Conservation (phyloP, 495 filamentous ascomycete genomes). For the Penicillium psychrofluorescens region DNA sequence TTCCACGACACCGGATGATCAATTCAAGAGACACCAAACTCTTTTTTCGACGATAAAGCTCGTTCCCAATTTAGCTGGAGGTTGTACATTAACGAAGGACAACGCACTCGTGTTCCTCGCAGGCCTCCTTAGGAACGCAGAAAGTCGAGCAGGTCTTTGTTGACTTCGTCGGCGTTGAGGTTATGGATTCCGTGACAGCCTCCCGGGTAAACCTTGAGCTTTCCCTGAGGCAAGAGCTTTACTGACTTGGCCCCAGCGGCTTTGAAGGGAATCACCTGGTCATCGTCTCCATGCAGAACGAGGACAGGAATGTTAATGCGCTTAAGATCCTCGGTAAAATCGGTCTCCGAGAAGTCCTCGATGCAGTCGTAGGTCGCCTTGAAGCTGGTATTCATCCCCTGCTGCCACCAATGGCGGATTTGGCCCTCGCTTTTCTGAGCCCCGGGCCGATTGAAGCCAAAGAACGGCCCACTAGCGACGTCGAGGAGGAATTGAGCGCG, state of each 20-base stretch:
- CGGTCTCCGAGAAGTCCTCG: conserved; percentile 31
- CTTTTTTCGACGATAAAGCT: too few relatives aligned
- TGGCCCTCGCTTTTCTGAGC: conserved; percentile 25
- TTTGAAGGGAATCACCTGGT: conserved; percentile 31
- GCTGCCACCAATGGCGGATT: conserved; percentile 33
- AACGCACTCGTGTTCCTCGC: too few relatives aligned
- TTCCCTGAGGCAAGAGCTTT: conserved; percentile 28
- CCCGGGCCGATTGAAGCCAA: conserved; percentile 31
- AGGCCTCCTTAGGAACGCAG: too few relatives aligned
- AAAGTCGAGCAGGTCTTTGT: conserved; percentile 30
- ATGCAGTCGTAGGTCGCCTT: conserved; percentile 31
- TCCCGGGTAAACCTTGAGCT: conserved; percentile 29
- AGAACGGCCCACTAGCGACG: conserved; percentile 36
- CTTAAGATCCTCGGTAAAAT: conserved; percentile 34
- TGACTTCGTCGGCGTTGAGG: conserved; percentile 24
- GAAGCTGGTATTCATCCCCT: conserved; percentile 34
- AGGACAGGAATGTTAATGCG: conserved; percentile 28
- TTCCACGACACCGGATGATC: too few relatives aligned
- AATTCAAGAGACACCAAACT: too few relatives aligned
- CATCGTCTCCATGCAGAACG: conserved; percentile 33
- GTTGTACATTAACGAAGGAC: too few relatives aligned
- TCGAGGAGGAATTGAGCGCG: conserved; percentile 33
- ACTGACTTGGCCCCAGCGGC: conserved; percentile 18
- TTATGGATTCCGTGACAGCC: conserved; percentile 33
- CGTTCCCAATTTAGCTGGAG: too few relatives aligned